Evolutionary conservation across 2,329 filamentous ascomycete species (phyloP).

Genomic region (Orbilia brochopaga): DNA sequence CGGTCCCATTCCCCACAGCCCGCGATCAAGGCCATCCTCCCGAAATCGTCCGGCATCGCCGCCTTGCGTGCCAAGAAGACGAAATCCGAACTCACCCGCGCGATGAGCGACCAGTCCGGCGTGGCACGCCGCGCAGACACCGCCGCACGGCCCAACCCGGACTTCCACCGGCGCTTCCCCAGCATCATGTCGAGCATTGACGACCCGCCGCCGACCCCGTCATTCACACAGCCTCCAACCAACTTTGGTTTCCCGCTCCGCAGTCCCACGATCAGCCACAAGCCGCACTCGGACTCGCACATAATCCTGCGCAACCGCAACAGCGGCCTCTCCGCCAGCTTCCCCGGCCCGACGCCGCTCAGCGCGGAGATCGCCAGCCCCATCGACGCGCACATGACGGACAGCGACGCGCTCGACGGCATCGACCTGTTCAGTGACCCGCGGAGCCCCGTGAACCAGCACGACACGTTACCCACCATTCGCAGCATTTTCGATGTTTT

Average conservation of each 20-base stretch:
- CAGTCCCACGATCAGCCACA: slow-evolving; percentile 42
- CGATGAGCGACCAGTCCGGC: slow-evolving; percentile 38
- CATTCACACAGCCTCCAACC: slow-evolving; percentile 40
- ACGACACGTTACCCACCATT: slow-evolving; percentile 53
- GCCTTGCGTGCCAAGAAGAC: slow-evolving; percentile 45
- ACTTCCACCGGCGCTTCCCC: slow-evolving; percentile 48
- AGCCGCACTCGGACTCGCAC: slow-evolving; percentile 35
- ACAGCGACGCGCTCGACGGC: slow-evolving; percentile 41
- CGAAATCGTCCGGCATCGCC: slow-evolving; percentile 27
- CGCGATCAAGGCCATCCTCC: slow-evolving; percentile 35
- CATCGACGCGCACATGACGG: slow-evolving; percentile 31
- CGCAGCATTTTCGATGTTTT: slow-evolving; percentile 55
- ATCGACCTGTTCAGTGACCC: slow-evolving; percentile 53
- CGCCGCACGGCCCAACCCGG: slow-evolving; percentile 39
- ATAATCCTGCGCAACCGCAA: slow-evolving; percentile 35
- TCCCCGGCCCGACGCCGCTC: slow-evolving; percentile 43
- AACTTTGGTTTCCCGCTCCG: slow-evolving; percentile 45
- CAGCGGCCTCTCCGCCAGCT: slow-evolving; percentile 29
- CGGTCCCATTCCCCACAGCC: slow-evolving; percentile 39
- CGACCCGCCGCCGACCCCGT: slow-evolving; percentile 47
- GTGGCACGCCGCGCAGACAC: slow-evolving; percentile 18
- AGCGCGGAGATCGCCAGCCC: slow-evolving; percentile 52
- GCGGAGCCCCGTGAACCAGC: slow-evolving; percentile 53
- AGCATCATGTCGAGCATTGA: slow-evolving; percentile 49
- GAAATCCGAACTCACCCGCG: slow-evolving; percentile 36